Conservation (phyloP, 805 yeast genomes). For the Wickerhamomyces strasburgensis region DNA sequence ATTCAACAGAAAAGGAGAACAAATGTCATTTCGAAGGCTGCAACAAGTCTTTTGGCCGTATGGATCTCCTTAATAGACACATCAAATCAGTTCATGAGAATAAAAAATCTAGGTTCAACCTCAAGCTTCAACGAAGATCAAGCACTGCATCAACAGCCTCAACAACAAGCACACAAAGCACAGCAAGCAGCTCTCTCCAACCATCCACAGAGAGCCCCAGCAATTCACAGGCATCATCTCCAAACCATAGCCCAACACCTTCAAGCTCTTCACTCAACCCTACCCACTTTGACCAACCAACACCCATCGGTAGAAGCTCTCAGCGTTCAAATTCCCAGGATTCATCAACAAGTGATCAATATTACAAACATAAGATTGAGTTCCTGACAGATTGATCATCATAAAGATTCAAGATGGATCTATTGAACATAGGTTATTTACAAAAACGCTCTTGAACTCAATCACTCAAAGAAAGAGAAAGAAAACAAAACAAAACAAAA, state of each 20-base stretch:
- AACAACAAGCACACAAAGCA: neutral
- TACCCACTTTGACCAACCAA: too few relatives aligned
- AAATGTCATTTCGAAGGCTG: slow-evolving; percentile 75
- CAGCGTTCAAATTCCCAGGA: neutral
- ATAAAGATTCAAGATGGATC: too few relatives aligned
- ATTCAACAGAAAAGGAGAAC: slow-evolving; percentile 36
- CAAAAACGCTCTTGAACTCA: too few relatives aligned
- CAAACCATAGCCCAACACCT: neutral
- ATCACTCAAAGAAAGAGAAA: too few relatives aligned
- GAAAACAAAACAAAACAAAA: too few relatives aligned
- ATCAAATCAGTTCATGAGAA: slow-evolving; percentile 34
- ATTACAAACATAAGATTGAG: slow-evolving; percentile 22
- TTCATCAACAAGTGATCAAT: too few relatives aligned
- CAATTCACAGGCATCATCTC: neutral
- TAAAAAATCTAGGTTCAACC: slow-evolving; percentile 35
- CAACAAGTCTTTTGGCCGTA: slow-evolving; percentile 51
- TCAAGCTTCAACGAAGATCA: slow-evolving; percentile 19
- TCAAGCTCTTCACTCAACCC: too few relatives aligned
- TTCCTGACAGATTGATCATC: too few relatives aligned
- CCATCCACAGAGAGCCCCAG: neutral
- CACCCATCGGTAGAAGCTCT: too few relatives aligned
- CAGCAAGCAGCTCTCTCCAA: neutral
- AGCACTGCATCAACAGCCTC: slow-evolving; percentile 4
- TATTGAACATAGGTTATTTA: too few relatives aligned
- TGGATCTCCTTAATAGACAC: slow-evolving; percentile 33